Evolutionary conservation across 1,284 basidiomycete genomes (phyloP).

Genomic region (Neonothopanus nambi): DNA sequence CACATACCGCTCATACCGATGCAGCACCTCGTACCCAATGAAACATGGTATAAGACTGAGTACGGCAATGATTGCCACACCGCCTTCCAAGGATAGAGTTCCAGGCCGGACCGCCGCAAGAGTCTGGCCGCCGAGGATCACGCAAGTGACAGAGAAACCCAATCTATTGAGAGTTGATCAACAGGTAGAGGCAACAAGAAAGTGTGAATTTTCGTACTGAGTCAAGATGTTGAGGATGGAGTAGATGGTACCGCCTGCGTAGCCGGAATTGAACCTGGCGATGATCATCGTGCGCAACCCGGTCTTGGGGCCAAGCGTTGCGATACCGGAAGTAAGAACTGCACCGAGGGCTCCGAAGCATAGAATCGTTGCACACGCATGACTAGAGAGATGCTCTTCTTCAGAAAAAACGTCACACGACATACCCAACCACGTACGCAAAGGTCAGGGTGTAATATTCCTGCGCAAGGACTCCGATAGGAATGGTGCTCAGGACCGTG

Average conservation of each 20-base stretch:
- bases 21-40: constrained; percentile 52
- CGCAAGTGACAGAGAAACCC: constrained; percentile 45
- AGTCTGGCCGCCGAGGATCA: constrained; percentile 51
- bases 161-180: constrained; percentile 29
- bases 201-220: constrained; percentile 35
- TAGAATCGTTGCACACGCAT: constrained; percentile 42
- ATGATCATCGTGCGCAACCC: constrained; percentile 66
- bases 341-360: constrained; percentile 46
- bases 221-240: constrained; percentile 60
- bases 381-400: constrained; percentile 27
- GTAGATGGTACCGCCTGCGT: constrained; percentile 54
- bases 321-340: constrained; percentile 48
- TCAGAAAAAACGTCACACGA: background rate
- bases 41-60: constrained; percentile 49
- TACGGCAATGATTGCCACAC: constrained; percentile 45
- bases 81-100: constrained; percentile 43
- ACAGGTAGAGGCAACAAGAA: background rate
- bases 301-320: constrained; percentile 60
- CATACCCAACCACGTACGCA: constrained; percentile 28
- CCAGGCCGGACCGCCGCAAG: constrained; percentile 44
- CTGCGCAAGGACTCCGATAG: constrained; percentile 57
- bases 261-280: constrained; percentile 56
- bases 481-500: constrained; percentile 53
- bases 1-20: constrained; percentile 61
- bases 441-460: constrained; percentile 54